Evolutionary conservation across 2,329 filamentous ascomycete genomes (phyloP).

Genomic region (Epichloe sibirici): DNA sequence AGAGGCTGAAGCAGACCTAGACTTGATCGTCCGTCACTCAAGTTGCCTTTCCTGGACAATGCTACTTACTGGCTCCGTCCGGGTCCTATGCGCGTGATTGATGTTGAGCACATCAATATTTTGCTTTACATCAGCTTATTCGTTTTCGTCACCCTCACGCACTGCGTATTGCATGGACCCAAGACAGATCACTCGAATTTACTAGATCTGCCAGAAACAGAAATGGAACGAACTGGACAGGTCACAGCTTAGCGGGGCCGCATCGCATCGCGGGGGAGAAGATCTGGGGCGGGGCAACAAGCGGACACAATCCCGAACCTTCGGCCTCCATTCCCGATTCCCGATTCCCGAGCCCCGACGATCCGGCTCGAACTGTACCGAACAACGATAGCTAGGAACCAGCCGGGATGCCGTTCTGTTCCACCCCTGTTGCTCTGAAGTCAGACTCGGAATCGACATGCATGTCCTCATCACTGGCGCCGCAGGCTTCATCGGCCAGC

Average conservation of each 20-base stretch:
- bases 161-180: neutral
- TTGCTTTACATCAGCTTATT: neutral
- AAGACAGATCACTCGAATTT: neutral
- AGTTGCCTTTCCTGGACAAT: no score
- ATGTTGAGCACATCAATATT: neutral
- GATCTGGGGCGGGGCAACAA: neutral
- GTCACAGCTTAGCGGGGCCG: neutral
- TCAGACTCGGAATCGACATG: neutral
- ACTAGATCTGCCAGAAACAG: neutral
- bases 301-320: neutral
- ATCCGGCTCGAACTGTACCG: no score
- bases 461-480: conserved; percentile 47
- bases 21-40: no score
- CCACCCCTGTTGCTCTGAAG: no score
- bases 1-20: no score
- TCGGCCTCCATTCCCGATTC: neutral
- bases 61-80: no score
- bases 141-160: no score
- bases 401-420: no score
- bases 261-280: neutral
- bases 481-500: conserved; percentile 49
- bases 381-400: no score
- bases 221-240: neutral
- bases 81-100: neutral
- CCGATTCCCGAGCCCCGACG: no score